phyloP scores from a whole-genome alignment of 345 rosid genomes.

The Ceriops zippeliana region DNA sequence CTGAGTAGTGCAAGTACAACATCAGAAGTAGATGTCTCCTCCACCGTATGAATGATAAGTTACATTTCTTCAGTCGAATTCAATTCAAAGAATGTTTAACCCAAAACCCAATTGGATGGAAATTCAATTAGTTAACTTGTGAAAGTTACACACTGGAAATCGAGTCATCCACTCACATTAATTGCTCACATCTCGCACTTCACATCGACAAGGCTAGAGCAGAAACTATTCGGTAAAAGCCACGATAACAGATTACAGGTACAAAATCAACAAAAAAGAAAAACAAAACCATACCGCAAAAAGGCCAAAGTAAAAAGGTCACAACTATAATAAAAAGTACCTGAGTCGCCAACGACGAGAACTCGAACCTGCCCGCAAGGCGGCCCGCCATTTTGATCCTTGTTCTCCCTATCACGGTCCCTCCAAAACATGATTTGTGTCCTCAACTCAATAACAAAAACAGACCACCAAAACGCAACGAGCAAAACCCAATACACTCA shows the following conservation, averaged over 20 bases:
- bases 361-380: constrained; percentile 97
- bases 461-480: too few relatives aligned
- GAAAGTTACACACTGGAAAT: not conserved
- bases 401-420: constrained; percentile 83
- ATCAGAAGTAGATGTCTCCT: too few relatives aligned
- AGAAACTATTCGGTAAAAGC: not conserved
- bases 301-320: too few relatives aligned
- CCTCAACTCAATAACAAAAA: not conserved
- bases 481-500: too few relatives aligned
- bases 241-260: not conserved
- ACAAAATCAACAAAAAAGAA: too few relatives aligned
- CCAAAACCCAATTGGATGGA: not conserved
- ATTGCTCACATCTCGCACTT: too few relatives aligned
- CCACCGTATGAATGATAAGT: not conserved
- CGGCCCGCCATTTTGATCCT: constrained; percentile 68
- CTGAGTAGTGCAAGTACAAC: too few relatives aligned
- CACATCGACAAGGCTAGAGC: not conserved
- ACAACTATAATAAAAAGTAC: constrained; percentile 24
- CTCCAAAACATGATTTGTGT: constrained; percentile 71
- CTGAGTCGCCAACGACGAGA: constrained; percentile 96
- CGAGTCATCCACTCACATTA: too few relatives aligned
- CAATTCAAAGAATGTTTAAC: not conserved
- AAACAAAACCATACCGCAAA: too few relatives aligned
- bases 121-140: not conserved
- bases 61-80: not conserved